Percentiles rank a stretch among this genome's conserved stretches.
Evolutionary conservation across 1,284 basidiomycete genomes (phyloP).

Genomic region (Porodaedalea pini): DNA sequence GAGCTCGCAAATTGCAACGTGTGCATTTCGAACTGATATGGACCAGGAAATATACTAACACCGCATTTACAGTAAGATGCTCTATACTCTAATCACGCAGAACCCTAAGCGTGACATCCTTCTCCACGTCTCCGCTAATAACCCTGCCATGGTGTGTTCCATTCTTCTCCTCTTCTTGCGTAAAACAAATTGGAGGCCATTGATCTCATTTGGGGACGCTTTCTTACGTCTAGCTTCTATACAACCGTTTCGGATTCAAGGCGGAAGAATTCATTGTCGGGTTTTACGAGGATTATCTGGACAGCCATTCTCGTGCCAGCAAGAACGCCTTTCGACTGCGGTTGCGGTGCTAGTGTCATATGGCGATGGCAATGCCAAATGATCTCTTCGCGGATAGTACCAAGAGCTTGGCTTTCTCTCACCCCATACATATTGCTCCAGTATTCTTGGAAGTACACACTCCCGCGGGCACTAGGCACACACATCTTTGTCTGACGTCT

Average conservation of each 20-base stretch:
- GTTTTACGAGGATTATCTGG: conserved; percentile 74
- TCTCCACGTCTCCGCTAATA: conserved; percentile 76
- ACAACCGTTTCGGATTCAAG: conserved; percentile 82
- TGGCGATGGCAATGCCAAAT: too few relatives aligned
- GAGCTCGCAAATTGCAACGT: conserved; percentile 72
- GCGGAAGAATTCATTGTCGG: conserved; percentile 76
- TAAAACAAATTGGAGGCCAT: neutral
- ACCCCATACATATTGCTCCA: too few relatives aligned
- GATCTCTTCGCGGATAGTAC: too few relatives aligned
- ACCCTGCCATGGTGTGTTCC: conserved; percentile 64
- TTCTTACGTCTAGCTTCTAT: conserved; percentile 49
- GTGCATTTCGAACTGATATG: conserved; percentile 24
- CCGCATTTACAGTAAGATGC: conserved; percentile 53
- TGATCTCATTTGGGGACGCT: neutral
- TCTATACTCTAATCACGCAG: conserved; percentile 65
- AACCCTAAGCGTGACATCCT: conserved; percentile 73
- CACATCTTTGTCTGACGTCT: too few relatives aligned
- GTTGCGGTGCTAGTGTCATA: conserved; percentile 32
- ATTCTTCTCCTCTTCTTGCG: neutral
- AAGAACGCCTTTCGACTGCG: conserved; percentile 74
- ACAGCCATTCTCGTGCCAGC: conserved; percentile 59
- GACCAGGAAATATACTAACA: neutral
- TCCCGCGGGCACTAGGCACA: too few relatives aligned
- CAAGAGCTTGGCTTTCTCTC: too few relatives aligned
- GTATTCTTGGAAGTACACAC: too few relatives aligned